A percentile compares a stretch with the other conserved stretches of the same genome.
Evolutionary conservation across 2,329 filamentous ascomycete species (phyloP).

Genomic region (Exophiala calicioides): DNA sequence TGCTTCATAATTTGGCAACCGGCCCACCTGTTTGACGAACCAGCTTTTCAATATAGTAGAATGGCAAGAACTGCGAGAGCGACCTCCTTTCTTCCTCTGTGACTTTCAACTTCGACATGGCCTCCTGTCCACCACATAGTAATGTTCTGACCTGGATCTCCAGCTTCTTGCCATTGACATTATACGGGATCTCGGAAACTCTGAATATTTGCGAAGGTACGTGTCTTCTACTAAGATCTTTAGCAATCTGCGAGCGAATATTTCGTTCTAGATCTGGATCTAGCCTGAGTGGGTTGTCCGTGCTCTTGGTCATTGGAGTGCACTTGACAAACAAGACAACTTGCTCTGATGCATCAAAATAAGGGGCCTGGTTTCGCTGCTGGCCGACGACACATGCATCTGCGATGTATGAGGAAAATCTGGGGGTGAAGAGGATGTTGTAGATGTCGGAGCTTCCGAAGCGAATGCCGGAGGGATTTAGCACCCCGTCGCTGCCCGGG

Average conservation of each 20-base stretch:
- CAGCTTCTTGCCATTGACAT: constrained; percentile 22
- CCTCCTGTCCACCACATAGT: no score
- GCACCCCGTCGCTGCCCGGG: constrained; percentile 40
- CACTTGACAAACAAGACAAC: constrained; percentile 22
- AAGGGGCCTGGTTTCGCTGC: constrained; percentile 1
- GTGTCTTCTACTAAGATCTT: constrained; percentile 57
- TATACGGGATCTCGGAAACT: constrained; percentile 15
- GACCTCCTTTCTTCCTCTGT: no score
- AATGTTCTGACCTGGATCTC: constrained; percentile 21
- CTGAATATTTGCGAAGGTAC: constrained; percentile 20
- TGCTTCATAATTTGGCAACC: no score
- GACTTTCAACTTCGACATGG: no score
- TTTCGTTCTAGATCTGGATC: constrained; percentile 46
- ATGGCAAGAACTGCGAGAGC: no score
- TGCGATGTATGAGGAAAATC: constrained; percentile 3
- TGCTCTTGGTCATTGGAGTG: background rate
- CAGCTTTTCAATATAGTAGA: no score
- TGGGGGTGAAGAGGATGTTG: constrained; percentile 54
- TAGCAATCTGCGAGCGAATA: constrained; percentile 64
- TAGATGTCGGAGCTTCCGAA: constrained; percentile 96
- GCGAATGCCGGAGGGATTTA: constrained; percentile 81
- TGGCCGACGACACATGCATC: constrained; percentile 17
- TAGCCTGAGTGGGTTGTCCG: constrained; percentile 60
- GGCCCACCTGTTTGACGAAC: no score
- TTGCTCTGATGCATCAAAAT: constrained; percentile 13